These are phyloP conservation scores for Zarea fungicola DNA, from an alignment of 2,329 filamentous ascomycete genomes.

Conservation along the genomic window DNA sequence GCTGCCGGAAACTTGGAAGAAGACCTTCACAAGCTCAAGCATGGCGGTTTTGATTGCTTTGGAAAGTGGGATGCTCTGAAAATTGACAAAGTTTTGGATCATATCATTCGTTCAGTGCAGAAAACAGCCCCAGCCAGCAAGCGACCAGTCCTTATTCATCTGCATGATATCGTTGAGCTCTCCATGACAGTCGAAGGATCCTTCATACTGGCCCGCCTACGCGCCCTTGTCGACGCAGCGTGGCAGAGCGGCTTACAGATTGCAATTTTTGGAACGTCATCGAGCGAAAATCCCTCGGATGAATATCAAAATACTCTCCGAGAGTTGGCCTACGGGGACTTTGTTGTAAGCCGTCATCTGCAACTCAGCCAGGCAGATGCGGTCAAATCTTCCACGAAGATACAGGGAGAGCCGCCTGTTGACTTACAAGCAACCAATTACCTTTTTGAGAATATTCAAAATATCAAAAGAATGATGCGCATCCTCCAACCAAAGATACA, in stretches of 20 bases:
- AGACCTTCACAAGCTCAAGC: constrained; percentile 39
- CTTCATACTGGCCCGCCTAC: constrained; percentile 63
- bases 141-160: constrained; percentile 63
- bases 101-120: constrained; percentile 47
- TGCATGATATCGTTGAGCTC: constrained; percentile 78
- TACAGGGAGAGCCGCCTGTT: constrained; percentile 6
- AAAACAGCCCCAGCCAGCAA: constrained; percentile 26
- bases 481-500: constrained; percentile 26
- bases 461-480: constrained; percentile 42
- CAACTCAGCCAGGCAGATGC: constrained; percentile 25
- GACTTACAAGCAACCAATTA: constrained; percentile 33
- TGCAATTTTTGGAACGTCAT: constrained; percentile 74
- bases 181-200: constrained; percentile 63
- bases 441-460: constrained; percentile 41
- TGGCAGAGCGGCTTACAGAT: constrained; percentile 68
- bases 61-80: constrained; percentile 58
- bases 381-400: constrained; percentile 1
- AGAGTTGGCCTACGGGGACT: constrained; percentile 37
- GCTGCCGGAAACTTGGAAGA: constrained; percentile 32
- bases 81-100: constrained; percentile 51
- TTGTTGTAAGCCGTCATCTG: constrained; percentile 32
- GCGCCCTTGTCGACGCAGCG: constrained; percentile 64
- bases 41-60: constrained; percentile 32
- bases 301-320: constrained; percentile 36
- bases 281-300: constrained; percentile 45